Base-by-base conservation (phyloP, 345 rosid genomes). In the Chamaenerion angustifolium region DNA sequence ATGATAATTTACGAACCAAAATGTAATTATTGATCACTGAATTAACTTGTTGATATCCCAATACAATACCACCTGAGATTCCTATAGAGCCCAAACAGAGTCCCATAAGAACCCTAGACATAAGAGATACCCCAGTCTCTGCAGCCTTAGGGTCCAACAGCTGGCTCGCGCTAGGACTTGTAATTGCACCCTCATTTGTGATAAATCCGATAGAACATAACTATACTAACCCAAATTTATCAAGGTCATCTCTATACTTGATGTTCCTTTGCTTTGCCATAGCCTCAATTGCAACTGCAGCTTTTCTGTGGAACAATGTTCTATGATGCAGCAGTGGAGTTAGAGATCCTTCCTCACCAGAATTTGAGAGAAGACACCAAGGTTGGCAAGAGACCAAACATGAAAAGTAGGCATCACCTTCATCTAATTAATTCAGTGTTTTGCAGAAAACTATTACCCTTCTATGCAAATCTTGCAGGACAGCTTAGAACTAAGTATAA, bases 141-240 rank as follows among this genome's bases (percentile, higher is more conserved):
- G 52, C 82, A 19, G 56, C 67, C 47, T 62, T 90, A 49, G 98
- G 98, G 51, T 76, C 88, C 59, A 76, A 64, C 31, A 64, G 74
- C 58, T 86, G 94, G 94, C 76, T 83, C 49, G 79, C 81, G 80
- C 86, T 86, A 0, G 84, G 72, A 2, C 71, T 64, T 4, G 59
- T 90, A 42, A 76, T 90, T 40, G 53, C 79, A 4, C 74, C 86
- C 23, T 90, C 97, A 7, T 81, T 76, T 37, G 11, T 70, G 10
- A 48, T 85, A 16, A 74, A 72, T 58, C 85, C 82, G 0, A 68
- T 65, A 12, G 81, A 83, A 55, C 81, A 69, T 43, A 45, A 55
- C n/a, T 14, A 15, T 52, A 63, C 68, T 45, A 76, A 71, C 58
- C 49, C 80, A 0, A 42, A 7, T 64, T 44, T 81, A 25, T 56